Evolutionary conservation across 2,329 filamentous ascomycete genomes (phyloP).

Genomic region (Hypoxylon sp.): DNA sequence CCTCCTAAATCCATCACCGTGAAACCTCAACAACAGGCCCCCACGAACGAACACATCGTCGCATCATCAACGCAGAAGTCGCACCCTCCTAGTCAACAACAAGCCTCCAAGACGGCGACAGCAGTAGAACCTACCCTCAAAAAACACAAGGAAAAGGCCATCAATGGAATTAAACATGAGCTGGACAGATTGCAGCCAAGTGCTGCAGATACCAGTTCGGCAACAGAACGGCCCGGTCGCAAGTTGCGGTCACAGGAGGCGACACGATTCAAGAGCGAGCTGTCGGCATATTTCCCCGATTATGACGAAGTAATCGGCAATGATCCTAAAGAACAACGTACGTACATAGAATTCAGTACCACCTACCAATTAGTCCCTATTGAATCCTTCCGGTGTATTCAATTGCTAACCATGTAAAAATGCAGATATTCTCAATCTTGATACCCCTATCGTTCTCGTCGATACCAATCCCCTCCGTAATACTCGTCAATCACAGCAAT

Average conservation of each 20-base stretch:
- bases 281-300: conserved; percentile 91
- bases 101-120: conserved; percentile 48
- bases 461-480: conserved; percentile 64
- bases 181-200: conserved; percentile 69
- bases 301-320: conserved; percentile 96
- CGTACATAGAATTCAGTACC: conserved; percentile 53
- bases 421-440: conserved; percentile 78
- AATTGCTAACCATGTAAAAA: conserved; percentile 27
- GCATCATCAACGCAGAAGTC: conserved; percentile 47
- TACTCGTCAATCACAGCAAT: conserved; percentile 58
- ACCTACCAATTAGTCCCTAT: not conserved
- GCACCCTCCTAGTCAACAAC: conserved; percentile 45
- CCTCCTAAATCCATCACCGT: conserved; percentile 50
- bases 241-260: conserved; percentile 90
- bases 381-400: conserved; percentile 18
- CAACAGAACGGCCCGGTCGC: conserved; percentile 74
- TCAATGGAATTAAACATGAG: conserved; percentile 74
- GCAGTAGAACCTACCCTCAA: conserved; percentile 55
- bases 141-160: conserved; percentile 71
- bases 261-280: conserved; percentile 89
- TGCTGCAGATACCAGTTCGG: conserved; percentile 57
- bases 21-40: conserved; percentile 46
- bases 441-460: conserved; percentile 80
- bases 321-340: conserved; percentile 83
- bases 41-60: conserved; percentile 40